Percentiles rank a stretch among this genome's conserved stretches.
Conservation (phyloP, 2,329 filamentous ascomycete genomes). For the Chaetomiaceae sp. region DNA sequence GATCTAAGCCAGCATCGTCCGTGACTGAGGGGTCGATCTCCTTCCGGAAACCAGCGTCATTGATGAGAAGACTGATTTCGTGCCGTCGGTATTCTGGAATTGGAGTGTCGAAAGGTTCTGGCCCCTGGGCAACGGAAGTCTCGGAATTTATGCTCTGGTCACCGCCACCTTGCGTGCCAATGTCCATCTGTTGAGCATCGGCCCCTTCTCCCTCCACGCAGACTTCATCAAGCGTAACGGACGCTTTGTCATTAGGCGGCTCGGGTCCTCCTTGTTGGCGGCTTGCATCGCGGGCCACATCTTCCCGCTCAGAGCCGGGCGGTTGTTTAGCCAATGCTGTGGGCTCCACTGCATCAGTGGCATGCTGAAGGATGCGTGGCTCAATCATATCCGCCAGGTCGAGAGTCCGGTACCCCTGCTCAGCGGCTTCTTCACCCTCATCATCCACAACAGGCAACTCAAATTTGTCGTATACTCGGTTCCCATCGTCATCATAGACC, state of each 20-base stretch:
- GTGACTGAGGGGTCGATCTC: constrained; percentile 38
- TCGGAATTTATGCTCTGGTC: constrained; percentile 24
- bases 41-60: constrained; percentile 45
- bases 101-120: constrained; percentile 22
- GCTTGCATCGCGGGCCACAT: neutral
- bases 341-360: constrained; percentile 19
- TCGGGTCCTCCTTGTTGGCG: neutral
- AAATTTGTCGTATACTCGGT: constrained; percentile 72
- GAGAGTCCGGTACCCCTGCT: constrained; percentile 59
- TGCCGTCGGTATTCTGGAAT: constrained; percentile 33
- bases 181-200: neutral
- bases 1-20: constrained; percentile 13
- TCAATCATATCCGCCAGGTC: constrained; percentile 62
- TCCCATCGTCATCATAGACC: constrained; percentile 60
- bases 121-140: constrained; percentile 18
- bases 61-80: constrained; percentile 43
- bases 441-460: constrained; percentile 65
- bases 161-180: neutral
- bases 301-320: neutral
- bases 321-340: neutral
- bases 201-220: neutral
- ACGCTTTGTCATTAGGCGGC: neutral
- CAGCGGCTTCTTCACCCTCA: constrained; percentile 46
- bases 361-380: constrained; percentile 57
- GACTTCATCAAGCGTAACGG: neutral